Evolutionary conservation across 352 stramenopile genomes (phyloP).

Genomic region (Achlya hypogyna): DNA sequence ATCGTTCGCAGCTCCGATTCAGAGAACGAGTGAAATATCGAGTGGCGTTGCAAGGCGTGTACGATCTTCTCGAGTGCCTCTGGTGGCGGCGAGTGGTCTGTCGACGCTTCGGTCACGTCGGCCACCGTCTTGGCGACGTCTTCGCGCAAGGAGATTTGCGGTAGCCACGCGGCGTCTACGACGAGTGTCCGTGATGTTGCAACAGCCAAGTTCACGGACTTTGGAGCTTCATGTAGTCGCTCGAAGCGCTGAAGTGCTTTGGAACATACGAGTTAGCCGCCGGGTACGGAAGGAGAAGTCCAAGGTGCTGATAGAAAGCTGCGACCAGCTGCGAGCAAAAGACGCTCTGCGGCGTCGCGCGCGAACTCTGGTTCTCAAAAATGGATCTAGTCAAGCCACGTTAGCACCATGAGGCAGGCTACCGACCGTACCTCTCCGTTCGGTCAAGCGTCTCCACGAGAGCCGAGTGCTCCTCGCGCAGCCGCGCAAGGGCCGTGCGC

Average conservation of each 20-base stretch:
- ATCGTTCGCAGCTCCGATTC: slow-evolving; percentile 52
- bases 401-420: neutral
- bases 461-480: slow-evolving; percentile 45
- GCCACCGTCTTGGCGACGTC: slow-evolving; percentile 25
- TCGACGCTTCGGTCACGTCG: slow-evolving; percentile 2
- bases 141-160: slow-evolving; percentile 54
- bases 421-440: slow-evolving; percentile 31
- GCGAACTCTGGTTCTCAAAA: slow-evolving; percentile 66
- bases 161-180: slow-evolving; percentile 45
- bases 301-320: slow-evolving; percentile 69
- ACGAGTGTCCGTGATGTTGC: neutral
- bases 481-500: slow-evolving; percentile 33
- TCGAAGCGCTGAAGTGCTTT: slow-evolving; percentile 68
- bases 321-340: slow-evolving; percentile 81
- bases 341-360: slow-evolving; percentile 40
- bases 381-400: slow-evolving; percentile 28
- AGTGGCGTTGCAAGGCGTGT: slow-evolving; percentile 56
- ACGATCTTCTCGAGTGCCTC: slow-evolving; percentile 32
- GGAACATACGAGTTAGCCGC: slow-evolving; percentile 78
- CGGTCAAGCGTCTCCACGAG: slow-evolving; percentile 46
- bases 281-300: slow-evolving; percentile 66
- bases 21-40: slow-evolving; percentile 71
- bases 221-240: slow-evolving; percentile 67
- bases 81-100: slow-evolving; percentile 22
- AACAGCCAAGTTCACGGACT: too few relatives aligned